Evolutionary conservation across 495 filamentous ascomycete species (phyloP), one percentile per base, ranked within the genome.

Genomic region (Pyronema domesticum): DNA sequence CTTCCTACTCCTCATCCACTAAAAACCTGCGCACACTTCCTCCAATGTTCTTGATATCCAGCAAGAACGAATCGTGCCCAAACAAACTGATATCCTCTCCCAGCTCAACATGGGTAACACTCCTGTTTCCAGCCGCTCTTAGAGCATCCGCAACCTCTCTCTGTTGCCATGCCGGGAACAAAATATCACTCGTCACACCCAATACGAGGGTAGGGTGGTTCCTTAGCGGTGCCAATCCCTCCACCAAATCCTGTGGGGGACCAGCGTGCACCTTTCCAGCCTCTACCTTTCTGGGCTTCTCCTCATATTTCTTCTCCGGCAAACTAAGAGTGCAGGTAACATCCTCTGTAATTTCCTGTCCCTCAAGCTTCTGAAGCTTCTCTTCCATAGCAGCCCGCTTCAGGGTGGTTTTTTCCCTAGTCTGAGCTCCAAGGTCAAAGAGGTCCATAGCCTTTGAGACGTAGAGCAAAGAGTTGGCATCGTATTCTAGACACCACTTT

Each of bases 101-200:
- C 30, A 96, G 70, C 66, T 99, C 93, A 7, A 87, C 75, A 70
- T 99, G 87, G 51, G 79, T 80, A 1, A 96, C 87, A 8, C 70
- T 78, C 53, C 74, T 69, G 60, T 94, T 96, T 1, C 93, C 91
- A 0, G 75, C 74, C 33, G 72, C 74, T 51, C 79, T 75, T 58
- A 99, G 69, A 0, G 93, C 83, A 63, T 86, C 79, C 2, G 91
- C 93, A 58, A 96, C 80, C 68, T 99, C 91, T 37, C 85, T 78
- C 71, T 99, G 91, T 69, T 99, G 91, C 89, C 91, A 99, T 1
- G 93, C 86, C 1, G 91, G 91, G 71, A 99, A 99, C 37, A 99
- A 71, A 54, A 94, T 96, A 65, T 99, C 91, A 63, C 86, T 95
- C 1, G 86, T 86, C 8, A 96, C 91, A 15, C 91, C 91, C 72